Percentiles rank a stretch among this genome's conserved stretches.
phyloP scores from a whole-genome alignment of 139 green algal species.

The Chlorella sp. region DNA sequence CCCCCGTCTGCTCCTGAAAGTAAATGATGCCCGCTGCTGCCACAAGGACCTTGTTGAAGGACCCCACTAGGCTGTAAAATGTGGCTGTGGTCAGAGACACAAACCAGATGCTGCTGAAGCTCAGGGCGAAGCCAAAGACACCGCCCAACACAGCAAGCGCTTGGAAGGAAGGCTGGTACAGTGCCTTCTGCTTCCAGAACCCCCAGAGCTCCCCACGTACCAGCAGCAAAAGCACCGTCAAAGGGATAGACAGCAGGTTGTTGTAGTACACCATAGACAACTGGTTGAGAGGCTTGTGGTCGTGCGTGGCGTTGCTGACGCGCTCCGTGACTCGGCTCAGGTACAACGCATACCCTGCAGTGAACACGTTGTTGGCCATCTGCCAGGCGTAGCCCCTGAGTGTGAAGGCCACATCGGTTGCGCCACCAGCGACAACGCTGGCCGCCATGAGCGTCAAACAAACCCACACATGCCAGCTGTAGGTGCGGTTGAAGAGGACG shows the following conservation, averaged over 20 bases:
- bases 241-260: too few species aligned
- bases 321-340: conserved; percentile 67
- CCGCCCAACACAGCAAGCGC: too few species aligned
- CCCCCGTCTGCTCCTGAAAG: conserved; percentile 36
- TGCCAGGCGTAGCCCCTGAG: conserved; percentile 79
- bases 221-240: too few species aligned
- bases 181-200: too few species aligned
- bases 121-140: too few species aligned
- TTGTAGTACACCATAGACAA: too few species aligned
- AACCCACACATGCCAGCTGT: conserved; percentile 54
- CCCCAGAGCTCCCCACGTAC: too few species aligned
- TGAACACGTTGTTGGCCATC: conserved; percentile 82
- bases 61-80: conserved; percentile 72
- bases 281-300: too few species aligned
- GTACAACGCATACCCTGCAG: conserved; percentile 76
- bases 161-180: too few species aligned
- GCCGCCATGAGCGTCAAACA: conserved; percentile 74
- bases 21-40: not conserved
- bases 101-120: conserved; percentile 82
- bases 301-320: too few species aligned
- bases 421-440: conserved; percentile 63
- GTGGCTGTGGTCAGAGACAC: conserved; percentile 78
- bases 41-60: conserved; percentile 4
- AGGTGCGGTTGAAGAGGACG: conserved; percentile 58
- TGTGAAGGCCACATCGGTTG: conserved; percentile 82